Percentiles rank a stretch among this genome's conserved stretches.
phyloP scores from a whole-genome alignment of 257 asterid genomes.

The Eustoma russellianum region DNA sequence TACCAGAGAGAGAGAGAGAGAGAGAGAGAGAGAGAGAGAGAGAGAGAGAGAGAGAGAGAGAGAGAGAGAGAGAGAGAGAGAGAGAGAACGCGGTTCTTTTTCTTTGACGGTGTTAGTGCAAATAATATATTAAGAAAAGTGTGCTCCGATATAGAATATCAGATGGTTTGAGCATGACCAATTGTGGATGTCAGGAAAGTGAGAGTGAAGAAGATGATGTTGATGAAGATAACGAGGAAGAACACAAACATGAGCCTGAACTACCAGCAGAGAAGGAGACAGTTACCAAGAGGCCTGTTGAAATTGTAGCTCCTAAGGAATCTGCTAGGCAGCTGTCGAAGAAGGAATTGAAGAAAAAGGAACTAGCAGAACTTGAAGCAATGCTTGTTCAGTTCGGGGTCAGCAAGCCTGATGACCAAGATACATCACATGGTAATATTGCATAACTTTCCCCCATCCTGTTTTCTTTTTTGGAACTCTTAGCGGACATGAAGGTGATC shows the following conservation, averaged over 20 bases:
- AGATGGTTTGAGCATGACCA: no score
- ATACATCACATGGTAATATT: conserved; percentile 48
- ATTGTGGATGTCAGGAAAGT: conserved; percentile 23
- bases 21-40: no score
- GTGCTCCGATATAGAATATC: no score
- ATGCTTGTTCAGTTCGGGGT: conserved; percentile 80
- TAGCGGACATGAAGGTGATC: not conserved
- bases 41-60: no score
- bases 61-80: no score
- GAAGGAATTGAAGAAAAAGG: conserved; percentile 92
- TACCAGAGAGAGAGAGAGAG: no score
- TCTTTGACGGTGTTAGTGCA: no score
- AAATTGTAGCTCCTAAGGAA: conserved; percentile 56
- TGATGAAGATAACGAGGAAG: conserved; percentile 56
- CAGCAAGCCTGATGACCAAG: conserved; percentile 38
- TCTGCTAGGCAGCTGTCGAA: conserved; percentile 87
- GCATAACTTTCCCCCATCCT: not conserved
- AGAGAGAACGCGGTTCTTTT: no score
- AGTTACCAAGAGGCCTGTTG: conserved; percentile 32
- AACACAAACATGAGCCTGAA: conserved; percentile 30
- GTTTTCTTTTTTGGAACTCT: not conserved
- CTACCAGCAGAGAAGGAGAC: conserved; percentile 42
- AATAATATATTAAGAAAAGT: no score
- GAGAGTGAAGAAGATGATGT: conserved; percentile 37
- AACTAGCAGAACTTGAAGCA: conserved; percentile 93